These are phyloP conservation scores for Penicillium fimorum DNA, from an alignment of 495 filamentous ascomycete genomes.

Conservation along the genomic window DNA sequence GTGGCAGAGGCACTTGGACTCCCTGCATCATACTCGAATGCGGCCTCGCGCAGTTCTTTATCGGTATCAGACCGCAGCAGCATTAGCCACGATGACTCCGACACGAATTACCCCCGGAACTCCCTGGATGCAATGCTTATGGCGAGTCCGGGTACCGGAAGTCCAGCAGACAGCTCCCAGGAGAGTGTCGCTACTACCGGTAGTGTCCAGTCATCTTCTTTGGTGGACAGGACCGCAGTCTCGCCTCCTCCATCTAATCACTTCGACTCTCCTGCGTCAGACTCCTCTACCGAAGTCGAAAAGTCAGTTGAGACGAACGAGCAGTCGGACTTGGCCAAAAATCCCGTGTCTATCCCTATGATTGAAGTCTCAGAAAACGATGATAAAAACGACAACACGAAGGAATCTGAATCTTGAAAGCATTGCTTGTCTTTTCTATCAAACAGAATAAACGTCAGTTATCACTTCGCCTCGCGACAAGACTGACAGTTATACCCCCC, in stretches of 20 bases:
- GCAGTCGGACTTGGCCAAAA: not conserved
- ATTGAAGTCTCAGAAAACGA: slow-evolving; percentile 27
- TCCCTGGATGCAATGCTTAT: slow-evolving; percentile 33
- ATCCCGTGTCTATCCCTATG: slow-evolving; percentile 19
- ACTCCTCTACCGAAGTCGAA: slow-evolving; percentile 8
- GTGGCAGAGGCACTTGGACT: slow-evolving; percentile 71
- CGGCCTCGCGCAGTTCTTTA: slow-evolving; percentile 47
- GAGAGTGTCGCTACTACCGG: slow-evolving; percentile 30
- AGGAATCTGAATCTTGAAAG: slow-evolving; percentile 1
- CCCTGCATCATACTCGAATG: slow-evolving; percentile 40
- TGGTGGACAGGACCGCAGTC: slow-evolving; percentile 6
- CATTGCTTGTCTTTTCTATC: not conserved
- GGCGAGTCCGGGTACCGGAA: slow-evolving; percentile 30
- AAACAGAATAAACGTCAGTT: not conserved
- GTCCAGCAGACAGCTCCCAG: slow-evolving; percentile 38
- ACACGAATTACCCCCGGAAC: slow-evolving; percentile 26
- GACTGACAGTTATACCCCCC: slow-evolving; percentile 1
- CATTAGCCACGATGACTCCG: slow-evolving; percentile 34
- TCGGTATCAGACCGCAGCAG: slow-evolving; percentile 48
- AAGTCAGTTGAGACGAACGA: not conserved
- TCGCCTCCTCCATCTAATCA: slow-evolving; percentile 8
- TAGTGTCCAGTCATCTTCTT: slow-evolving; percentile 12
- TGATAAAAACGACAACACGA: slow-evolving; percentile 7
- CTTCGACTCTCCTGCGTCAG: slow-evolving; percentile 7
- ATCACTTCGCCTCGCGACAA: not conserved